Percentiles rank a stretch among this genome's conserved stretches.
phyloP scores from a whole-genome alignment of 2,329 filamentous ascomycete genomes.

The Rhynchosporium agropyri region DNA sequence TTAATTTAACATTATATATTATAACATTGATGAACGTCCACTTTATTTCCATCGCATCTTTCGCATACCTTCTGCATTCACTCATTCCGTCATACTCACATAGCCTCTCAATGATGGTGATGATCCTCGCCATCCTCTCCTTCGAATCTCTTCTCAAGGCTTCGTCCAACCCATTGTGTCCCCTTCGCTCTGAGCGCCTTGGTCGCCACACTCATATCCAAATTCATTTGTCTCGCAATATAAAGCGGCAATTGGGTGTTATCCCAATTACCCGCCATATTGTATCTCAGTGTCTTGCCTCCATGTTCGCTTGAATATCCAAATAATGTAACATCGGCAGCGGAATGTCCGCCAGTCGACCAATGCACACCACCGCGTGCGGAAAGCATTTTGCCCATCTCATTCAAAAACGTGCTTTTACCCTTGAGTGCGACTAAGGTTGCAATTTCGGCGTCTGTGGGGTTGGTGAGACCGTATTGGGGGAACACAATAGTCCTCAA shows the following conservation, averaged over 20 bases:
- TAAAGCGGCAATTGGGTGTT: conserved; percentile 16
- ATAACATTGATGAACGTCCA: no score
- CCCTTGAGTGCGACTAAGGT: conserved; percentile 8
- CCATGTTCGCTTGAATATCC: conserved; percentile 6
- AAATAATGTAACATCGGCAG: conserved; percentile 13
- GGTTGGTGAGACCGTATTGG: conserved; percentile 10
- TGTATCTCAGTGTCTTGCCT: conserved; percentile 3
- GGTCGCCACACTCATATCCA: not conserved
- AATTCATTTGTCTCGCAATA: conserved; percentile 11
- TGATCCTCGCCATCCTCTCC: conserved; percentile 7
- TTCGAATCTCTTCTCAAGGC: conserved; percentile 15
- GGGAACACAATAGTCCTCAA: conserved; percentile 11
- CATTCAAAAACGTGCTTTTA: conserved; percentile 3
- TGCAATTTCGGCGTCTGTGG: conserved; percentile 11
- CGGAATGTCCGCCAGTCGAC: conserved; percentile 8
- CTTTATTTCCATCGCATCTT: no score
- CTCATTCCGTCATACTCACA: no score
- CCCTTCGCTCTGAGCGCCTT: conserved; percentile 12
- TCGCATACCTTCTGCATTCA: no score
- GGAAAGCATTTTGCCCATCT: conserved; percentile 11
- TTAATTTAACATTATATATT: no score
- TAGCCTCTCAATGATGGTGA: conserved; percentile 6
- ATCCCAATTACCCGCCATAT: conserved; percentile 21
- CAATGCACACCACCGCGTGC: conserved; percentile 1
- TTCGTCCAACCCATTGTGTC: conserved; percentile 13